Evolutionary conservation across 2,329 filamentous ascomycete genomes (phyloP), one percentile per base, ranked within the genome.

Genomic region (Cladosporium sp.): DNA sequence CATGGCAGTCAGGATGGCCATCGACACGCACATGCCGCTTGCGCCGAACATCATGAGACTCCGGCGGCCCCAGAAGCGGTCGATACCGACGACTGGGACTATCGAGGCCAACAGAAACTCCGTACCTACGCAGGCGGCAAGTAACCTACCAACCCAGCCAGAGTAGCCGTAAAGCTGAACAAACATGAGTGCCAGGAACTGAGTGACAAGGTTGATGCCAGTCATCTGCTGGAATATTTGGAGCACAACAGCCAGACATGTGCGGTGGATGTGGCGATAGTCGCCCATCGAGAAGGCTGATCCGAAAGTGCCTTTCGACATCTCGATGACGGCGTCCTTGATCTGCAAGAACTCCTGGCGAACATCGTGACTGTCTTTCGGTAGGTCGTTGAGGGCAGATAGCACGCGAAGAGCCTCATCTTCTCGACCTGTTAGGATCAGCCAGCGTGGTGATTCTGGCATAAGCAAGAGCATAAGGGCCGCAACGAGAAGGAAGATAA

Each of bases 1-100:
- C 60, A 67, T 64, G 27, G 72, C 61, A 5, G 73, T 70, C 3
- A 78, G 62, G 19, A 88, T 75, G 2, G 82, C 78, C 85, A 89
- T 88, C 45, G 80, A 82, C 1, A 76, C 63, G 32, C 80, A 81
- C 72, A 84, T 83, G 0, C 64, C 65, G 3, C 54, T 43, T 3
- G 63, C 58, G 32, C 65, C 64, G 50, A 68, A 66, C 50, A 67
- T 61, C 27, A 65, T 61, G 17, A 66, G 51, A 15, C 53, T 47
- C 24, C 64, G 55, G 4, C 64, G 57, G 13, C 62, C 62, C 58
- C 64, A 68, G 50, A 66, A 60, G 18, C 64, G 59, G 47, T 68
- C 65, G 47, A 67, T 65, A 66, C 71, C 71, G 65, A 56, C 71
- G 32, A 78, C 72, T 1, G 75, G 70, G 12, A 79, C 63, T 61